A percentile compares a stretch with the other conserved stretches of the same genome.
These are phyloP conservation scores for Lachancea meyersii DNA, from an alignment of 805 yeast genomes.

Conservation along the genomic window DNA sequence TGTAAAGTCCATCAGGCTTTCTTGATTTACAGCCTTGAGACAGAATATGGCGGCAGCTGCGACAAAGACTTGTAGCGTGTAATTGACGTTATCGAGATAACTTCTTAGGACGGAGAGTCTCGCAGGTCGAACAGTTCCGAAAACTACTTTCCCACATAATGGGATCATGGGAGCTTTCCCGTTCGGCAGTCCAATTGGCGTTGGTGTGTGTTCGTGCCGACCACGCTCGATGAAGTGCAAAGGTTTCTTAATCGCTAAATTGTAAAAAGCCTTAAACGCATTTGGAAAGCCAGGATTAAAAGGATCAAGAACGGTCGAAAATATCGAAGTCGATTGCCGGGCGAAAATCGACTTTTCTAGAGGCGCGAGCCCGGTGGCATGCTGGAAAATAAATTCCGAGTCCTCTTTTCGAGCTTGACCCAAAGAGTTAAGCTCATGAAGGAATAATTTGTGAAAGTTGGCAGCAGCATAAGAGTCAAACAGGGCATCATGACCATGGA, in stretches of 20 bases:
- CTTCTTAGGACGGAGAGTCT: slow-evolving; percentile 15
- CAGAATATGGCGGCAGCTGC: slow-evolving; percentile 27
- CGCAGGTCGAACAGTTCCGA: slow-evolving; percentile 19
- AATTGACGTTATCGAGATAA: slow-evolving; percentile 17
- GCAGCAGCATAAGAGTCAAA: slow-evolving; percentile 31
- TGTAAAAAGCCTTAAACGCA: slow-evolving; percentile 22
- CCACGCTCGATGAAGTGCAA: slow-evolving; percentile 16
- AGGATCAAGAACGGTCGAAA: slow-evolving; percentile 22
- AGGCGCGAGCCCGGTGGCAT: background rate
- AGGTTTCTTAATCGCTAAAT: slow-evolving; percentile 24
- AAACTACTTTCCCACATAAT: slow-evolving; percentile 20
- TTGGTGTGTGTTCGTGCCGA: slow-evolving; percentile 8
- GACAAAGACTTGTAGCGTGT: slow-evolving; percentile 23
- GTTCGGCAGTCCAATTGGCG: slow-evolving; percentile 10
- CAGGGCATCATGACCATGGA: slow-evolving; percentile 29
- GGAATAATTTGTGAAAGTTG: slow-evolving; percentile 23
- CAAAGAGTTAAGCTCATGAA: slow-evolving; percentile 16
- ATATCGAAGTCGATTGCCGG: slow-evolving; percentile 22
- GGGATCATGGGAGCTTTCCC: slow-evolving; percentile 3
- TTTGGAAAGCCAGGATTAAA: slow-evolving; percentile 26
- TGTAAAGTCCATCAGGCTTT: background rate
- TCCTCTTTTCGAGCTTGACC: background rate
- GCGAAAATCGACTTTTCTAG: slow-evolving; percentile 27
- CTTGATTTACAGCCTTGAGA: slow-evolving; percentile 10
- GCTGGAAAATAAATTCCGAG: slow-evolving; percentile 5